Base-by-base conservation (phyloP, 352 stramenopile genomes). In the Thraustotheca clavata region DNA sequence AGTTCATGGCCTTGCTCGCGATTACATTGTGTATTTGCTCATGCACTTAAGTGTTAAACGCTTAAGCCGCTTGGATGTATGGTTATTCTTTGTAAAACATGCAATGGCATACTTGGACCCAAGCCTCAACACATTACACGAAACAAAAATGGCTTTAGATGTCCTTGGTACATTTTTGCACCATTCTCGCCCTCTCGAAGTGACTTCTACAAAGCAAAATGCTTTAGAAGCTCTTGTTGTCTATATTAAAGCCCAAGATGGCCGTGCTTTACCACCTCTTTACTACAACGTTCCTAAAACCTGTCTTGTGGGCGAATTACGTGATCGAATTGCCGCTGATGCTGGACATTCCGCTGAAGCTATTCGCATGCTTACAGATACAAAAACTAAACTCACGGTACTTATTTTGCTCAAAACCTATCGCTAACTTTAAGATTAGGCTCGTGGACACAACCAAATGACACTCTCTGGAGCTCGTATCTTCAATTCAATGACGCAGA, bases 151-250 rank as follows among this genome's bases (percentile, higher is more conserved):
- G 5, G 29, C 90, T 27, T 67, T 93, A 1, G 57, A 83, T 4
- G 26, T 95, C 38, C 69, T 95, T n/a, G 84, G 76, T 34, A 92
- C 83, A 18, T 87, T 95, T 69, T 59, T 95, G 12, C 70, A 79
- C 31, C 82, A 92, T 59, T 68, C 65, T 14, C 67, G 29, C 11
- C 66, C 68, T 27, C 33, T 32, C 57, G 54, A 39, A 8, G 57
- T 52, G 4, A 59, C 43, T 48, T 14, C 27, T 29, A n/a, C 20
- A 14, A 40, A 5, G 39, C 27, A 24, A 27, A 47, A 62, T 38
- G 70, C 69, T 1, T 69, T 69, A 1, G 77, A 88, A 71, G 78
- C 84, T 33, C 70, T 89, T 11, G 74, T 73, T 4, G 80, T 89
- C 20, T 77, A 89, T 48, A 77, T 89, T 52, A 77, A 79, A 48